Conservation (phyloP, 495 filamentous ascomycete species). For the Oidiodendron maius region DNA sequence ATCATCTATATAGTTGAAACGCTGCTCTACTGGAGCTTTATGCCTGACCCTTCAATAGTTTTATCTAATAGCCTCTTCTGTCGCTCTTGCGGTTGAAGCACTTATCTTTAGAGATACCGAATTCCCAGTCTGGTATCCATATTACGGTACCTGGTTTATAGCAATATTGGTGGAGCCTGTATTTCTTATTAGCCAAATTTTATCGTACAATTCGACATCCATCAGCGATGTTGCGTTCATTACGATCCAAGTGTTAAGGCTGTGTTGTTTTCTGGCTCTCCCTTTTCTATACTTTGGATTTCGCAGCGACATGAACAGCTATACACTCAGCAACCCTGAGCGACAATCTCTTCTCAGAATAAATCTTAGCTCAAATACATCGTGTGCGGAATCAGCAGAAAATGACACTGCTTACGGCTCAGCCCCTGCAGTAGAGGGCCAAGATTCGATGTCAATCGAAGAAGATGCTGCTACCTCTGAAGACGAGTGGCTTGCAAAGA, state of each 20-base stretch:
- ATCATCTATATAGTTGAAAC: neutral
- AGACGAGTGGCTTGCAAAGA: constrained; percentile 42
- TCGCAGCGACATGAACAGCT: constrained; percentile 20
- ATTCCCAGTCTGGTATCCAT: constrained; percentile 56
- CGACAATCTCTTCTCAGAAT: constrained; percentile 42
- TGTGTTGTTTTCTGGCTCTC: constrained; percentile 26
- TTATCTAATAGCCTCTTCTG: constrained; percentile 45
- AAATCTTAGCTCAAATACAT: constrained; percentile 11
- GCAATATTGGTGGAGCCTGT: constrained; percentile 43
- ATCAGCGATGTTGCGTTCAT: constrained; percentile 14
- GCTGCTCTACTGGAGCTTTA: neutral
- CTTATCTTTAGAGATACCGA: constrained; percentile 39
- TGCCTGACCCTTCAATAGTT: constrained; percentile 21
- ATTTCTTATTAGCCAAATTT: constrained; percentile 27
- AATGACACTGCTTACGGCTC: constrained; percentile 39
- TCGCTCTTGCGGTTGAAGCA: constrained; percentile 50
- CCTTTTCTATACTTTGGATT: constrained; percentile 20
- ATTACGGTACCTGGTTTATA: constrained; percentile 49
- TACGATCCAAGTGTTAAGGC: constrained; percentile 22
- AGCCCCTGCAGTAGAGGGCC: constrained; percentile 24
- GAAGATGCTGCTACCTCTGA: constrained; percentile 33
- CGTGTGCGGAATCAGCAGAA: constrained; percentile 11
- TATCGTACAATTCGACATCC: constrained; percentile 6
- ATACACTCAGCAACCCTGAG: constrained; percentile 40
- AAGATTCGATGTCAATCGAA: constrained; percentile 22